Conservation (phyloP, 2,329 filamentous ascomycete species). For the Fusarium hostae region DNA sequence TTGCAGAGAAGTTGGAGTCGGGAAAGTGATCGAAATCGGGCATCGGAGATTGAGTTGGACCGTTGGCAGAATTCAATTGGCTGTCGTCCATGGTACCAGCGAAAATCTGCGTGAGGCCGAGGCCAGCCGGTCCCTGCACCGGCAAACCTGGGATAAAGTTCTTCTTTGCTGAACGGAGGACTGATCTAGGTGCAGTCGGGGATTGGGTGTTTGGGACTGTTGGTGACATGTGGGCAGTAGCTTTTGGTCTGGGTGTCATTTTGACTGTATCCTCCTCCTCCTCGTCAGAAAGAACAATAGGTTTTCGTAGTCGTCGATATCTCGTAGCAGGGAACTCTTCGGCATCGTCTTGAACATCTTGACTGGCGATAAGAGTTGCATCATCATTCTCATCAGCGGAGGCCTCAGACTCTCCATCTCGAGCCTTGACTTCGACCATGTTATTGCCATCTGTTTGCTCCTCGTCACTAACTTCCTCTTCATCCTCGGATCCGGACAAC, state of each 20-base stretch:
- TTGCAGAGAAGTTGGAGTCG: slow-evolving; percentile 70
- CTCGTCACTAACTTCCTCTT: slow-evolving; percentile 48
- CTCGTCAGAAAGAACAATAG: slow-evolving; percentile 71
- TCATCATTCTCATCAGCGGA: slow-evolving; percentile 36
- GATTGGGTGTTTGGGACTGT: slow-evolving; percentile 57
- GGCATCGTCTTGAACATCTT: slow-evolving; percentile 45
- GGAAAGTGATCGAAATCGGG: slow-evolving; percentile 68
- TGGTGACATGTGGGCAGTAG: slow-evolving; percentile 54
- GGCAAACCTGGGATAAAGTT: slow-evolving; percentile 76
- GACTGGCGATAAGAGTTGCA: slow-evolving; percentile 54
- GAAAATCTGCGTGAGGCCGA: slow-evolving; percentile 90
- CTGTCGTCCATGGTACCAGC: slow-evolving; percentile 85
- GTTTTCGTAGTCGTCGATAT: slow-evolving; percentile 62
- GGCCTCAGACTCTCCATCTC: slow-evolving; percentile 52
- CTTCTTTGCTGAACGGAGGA: slow-evolving; percentile 75
- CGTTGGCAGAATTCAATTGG: slow-evolving; percentile 51
- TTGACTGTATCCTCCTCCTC: slow-evolving; percentile 61
- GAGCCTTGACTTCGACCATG: slow-evolving; percentile 54
- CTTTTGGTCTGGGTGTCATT: slow-evolving; percentile 63
- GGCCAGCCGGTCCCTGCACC: slow-evolving; percentile 67
- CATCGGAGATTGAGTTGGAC: slow-evolving; percentile 60
- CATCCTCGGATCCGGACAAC: slow-evolving; percentile 59
- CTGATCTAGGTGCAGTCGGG: slow-evolving; percentile 69
- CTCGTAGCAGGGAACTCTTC: slow-evolving; percentile 55
- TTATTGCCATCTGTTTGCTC: slow-evolving; percentile 51